Conservation (phyloP, 1,284 basidiomycete species). For the Mycosarcoma mackinlayi region DNA sequence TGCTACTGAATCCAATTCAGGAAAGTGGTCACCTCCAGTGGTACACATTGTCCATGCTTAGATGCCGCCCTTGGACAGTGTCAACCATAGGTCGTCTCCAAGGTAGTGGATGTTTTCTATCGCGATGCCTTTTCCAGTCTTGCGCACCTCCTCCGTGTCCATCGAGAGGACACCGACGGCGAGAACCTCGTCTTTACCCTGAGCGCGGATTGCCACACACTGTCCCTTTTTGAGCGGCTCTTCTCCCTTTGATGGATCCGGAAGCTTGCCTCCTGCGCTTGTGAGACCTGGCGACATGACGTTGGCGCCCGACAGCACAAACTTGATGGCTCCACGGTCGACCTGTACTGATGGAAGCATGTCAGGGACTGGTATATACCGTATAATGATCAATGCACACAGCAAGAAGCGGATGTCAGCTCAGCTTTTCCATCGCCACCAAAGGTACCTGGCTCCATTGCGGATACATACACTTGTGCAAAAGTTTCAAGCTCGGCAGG, state of each 20-base stretch:
- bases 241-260: conserved; percentile 73
- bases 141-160: conserved; percentile 87
- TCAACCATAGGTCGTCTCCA: conserved; percentile 71
- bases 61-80: conserved; percentile 50
- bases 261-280: conserved; percentile 87
- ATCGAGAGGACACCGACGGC: conserved; percentile 87
- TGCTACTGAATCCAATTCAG: no score
- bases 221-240: conserved; percentile 77
- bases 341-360: conserved; percentile 88
- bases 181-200: conserved; percentile 94
- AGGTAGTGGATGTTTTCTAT: conserved; percentile 87
- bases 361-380: conserved; percentile 67
- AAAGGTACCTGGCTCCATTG: not conserved
- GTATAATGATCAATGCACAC: not conserved
- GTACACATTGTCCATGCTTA: not conserved
- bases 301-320: conserved; percentile 80
- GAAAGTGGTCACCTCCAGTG: no score
- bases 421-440: not conserved
- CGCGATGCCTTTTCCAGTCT: conserved; percentile 87
- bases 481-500: conserved; percentile 84
- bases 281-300: conserved; percentile 83
- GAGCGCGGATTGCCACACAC: conserved; percentile 87
- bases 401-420: not conserved
- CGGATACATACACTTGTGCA: conserved; percentile 79
- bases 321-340: conserved; percentile 97